Conservation (phyloP, 192 early-diverging fungal species). For the Paraglomus brasilianum region DNA sequence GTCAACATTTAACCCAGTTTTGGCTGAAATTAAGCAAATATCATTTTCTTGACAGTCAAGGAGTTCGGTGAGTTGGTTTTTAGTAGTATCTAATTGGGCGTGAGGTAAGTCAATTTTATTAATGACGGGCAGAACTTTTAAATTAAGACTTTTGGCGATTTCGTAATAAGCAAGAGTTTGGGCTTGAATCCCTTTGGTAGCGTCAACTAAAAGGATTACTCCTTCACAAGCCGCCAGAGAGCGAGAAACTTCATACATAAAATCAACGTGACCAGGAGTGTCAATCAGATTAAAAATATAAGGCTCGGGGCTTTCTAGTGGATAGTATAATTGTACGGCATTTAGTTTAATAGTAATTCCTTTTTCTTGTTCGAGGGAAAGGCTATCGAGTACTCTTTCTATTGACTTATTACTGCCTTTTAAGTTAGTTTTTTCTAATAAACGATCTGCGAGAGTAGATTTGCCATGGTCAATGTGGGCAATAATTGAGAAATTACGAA, state of each 20-base stretch:
- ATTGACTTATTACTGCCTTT: background rate
- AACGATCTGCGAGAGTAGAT: conserved; percentile 3
- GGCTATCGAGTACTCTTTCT: background rate
- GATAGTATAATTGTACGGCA: conserved; percentile 7
- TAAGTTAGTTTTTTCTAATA: conserved; percentile 5
- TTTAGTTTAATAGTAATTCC: conserved; percentile 13
- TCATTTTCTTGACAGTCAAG: background rate
- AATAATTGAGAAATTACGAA: conserved; percentile 2
- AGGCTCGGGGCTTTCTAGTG: background rate
- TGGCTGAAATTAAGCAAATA: conserved; percentile 15
- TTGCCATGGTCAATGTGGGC: conserved; percentile 14
- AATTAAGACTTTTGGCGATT: conserved; percentile 82
- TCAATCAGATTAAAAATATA: conserved; percentile 95
- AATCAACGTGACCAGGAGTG: conserved; percentile 90
- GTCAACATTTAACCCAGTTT: background rate
- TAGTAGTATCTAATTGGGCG: background rate
- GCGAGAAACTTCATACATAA: conserved; percentile 92
- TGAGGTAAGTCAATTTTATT: conserved; percentile 64
- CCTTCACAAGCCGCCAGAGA: conserved; percentile 93
- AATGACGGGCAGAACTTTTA: conserved; percentile 82
- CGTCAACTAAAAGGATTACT: conserved; percentile 87
- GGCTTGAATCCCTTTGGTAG: conserved; percentile 94
- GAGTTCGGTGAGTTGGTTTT: background rate
- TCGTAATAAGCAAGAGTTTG: conserved; percentile 93
- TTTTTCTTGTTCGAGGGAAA: conserved; percentile 8